These are phyloP conservation scores for Cryptococcus sp. DNA, from an alignment of 1,284 basidiomycete species.

Conservation along the genomic window DNA sequence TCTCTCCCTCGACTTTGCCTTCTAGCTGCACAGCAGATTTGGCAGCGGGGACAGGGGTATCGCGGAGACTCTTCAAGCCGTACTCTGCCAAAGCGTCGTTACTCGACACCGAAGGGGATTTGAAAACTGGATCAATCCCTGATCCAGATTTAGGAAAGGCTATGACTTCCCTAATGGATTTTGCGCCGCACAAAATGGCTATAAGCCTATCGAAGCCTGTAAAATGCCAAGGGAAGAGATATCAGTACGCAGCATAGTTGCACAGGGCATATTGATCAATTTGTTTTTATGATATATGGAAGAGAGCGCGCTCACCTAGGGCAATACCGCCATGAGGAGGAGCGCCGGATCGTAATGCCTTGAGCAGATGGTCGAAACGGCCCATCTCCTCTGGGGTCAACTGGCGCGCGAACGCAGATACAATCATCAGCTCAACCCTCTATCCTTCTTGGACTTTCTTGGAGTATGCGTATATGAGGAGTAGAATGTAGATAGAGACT, in stretches of 20 bases:
- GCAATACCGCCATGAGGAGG: constrained; percentile 96
- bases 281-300: neutral
- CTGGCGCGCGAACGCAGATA: neutral
- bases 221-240: neutral
- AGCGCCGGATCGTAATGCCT: constrained; percentile 82
- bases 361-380: constrained; percentile 79
- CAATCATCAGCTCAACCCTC: too few relatives aligned
- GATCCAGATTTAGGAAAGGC: constrained; percentile 86
- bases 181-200: constrained; percentile 79
- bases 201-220: constrained; percentile 89
- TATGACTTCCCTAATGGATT: constrained; percentile 89
- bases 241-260: neutral
- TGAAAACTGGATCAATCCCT: constrained; percentile 86
- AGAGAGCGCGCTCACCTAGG: constrained; percentile 62
- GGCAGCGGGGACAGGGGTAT: neutral
- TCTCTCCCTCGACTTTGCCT: too few relatives aligned
- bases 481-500: too few relatives aligned
- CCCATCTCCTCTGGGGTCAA: constrained; percentile 59
- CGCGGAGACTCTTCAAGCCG: constrained; percentile 32
- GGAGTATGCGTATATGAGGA: too few relatives aligned
- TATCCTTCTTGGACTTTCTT: too few relatives aligned
- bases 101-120: constrained; percentile 69
- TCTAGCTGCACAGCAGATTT: too few relatives aligned
- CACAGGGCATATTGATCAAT: neutral
- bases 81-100: constrained; percentile 59